Base-by-base conservation (phyloP, 1,284 basidiomycete species). In the Moesziomyces aphidis region DNA sequence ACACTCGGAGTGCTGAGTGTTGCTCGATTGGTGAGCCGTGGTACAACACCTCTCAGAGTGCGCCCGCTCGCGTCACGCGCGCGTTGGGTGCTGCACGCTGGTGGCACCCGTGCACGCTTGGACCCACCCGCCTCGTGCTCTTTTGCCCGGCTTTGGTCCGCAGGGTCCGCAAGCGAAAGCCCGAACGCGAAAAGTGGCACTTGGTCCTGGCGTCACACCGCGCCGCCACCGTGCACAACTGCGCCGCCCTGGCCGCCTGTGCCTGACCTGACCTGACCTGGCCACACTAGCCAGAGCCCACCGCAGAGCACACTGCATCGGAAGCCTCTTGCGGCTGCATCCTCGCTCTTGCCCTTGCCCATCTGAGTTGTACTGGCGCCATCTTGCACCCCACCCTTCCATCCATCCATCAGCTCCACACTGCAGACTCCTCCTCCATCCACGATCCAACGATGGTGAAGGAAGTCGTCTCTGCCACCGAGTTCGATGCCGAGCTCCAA, bases 401-500 rank as follows among this genome's bases (percentile, higher is more conserved):
- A 42, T 47, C 36, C 19, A n/a, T 21, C 31, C 21, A 19, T 3
- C 26, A 21, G 23, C 15, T 26, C 4, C n/a, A 44, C 9, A 9
- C 15, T 28, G 31, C 24, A 23, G 21, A 47, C 31, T 13, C 36
- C 46, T 10, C 22, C 22, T 50, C 17, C 21, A 19, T 42, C 22
- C 34, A 23, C 42, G 23, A 46, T 39, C 45, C 26, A 64, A 73
- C 28, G 49, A 75, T 75, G 73, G 73, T 68, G 51, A 75, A 75
- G 53, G 63, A 75, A 50, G 57, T 75, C 31, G 50, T 53, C 23
- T 67, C 68, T n/a, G 55, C 60, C 43, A 34, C 57, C 51, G 73
- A 75, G 44, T 75, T 75, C 46, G 73, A 75, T 45, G 15, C 56
- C 15, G 63, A 75, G 61, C 68, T 75, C 57, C 58, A 26, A 26